These are phyloP conservation scores for Coniella vitis DNA, from an alignment of 2,329 filamentous ascomycete genomes.

Conservation along the genomic window DNA sequence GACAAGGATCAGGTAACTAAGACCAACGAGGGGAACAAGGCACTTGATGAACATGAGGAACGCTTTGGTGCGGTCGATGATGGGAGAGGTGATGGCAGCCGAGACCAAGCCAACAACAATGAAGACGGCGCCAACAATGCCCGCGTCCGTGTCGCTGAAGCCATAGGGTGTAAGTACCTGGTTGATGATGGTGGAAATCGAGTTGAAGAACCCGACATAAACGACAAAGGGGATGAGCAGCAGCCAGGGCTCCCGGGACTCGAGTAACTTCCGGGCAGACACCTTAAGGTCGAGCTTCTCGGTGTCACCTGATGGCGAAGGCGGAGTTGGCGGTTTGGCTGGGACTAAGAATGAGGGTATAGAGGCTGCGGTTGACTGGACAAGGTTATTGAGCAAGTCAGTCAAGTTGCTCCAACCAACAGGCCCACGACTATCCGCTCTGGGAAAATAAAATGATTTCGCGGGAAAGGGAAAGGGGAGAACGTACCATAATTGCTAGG, in stretches of 20 bases:
- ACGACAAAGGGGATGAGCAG: slow-evolving; percentile 73
- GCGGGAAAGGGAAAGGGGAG: neutral
- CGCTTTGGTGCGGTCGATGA: slow-evolving; percentile 78
- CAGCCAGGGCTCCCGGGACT: slow-evolving; percentile 69
- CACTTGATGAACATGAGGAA: slow-evolving; percentile 69
- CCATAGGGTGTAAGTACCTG: slow-evolving; percentile 84
- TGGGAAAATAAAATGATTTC: no score
- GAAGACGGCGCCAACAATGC: slow-evolving; percentile 81
- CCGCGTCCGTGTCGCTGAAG: slow-evolving; percentile 76
- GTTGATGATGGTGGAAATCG: slow-evolving; percentile 77
- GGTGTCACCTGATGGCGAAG: slow-evolving; percentile 58
- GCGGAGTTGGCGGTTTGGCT: slow-evolving; percentile 67
- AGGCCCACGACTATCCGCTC: no score
- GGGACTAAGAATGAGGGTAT: slow-evolving; percentile 81
- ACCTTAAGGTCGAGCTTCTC: slow-evolving; percentile 45
- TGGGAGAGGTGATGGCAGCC: slow-evolving; percentile 69
- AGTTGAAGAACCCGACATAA: slow-evolving; percentile 93
- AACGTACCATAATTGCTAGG: slow-evolving; percentile 69
- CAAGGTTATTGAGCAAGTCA: neutral
- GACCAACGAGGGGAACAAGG: slow-evolving; percentile 65
- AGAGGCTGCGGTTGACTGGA: slow-evolving; percentile 53
- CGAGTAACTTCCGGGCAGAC: slow-evolving; percentile 47
- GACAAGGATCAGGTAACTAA: slow-evolving; percentile 70
- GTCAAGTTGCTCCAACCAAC: neutral
- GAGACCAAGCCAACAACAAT: slow-evolving; percentile 81